These are phyloP conservation scores for Naganishia onofrii DNA, from an alignment of 768 basidiomycete species.

Conservation along the genomic window DNA sequence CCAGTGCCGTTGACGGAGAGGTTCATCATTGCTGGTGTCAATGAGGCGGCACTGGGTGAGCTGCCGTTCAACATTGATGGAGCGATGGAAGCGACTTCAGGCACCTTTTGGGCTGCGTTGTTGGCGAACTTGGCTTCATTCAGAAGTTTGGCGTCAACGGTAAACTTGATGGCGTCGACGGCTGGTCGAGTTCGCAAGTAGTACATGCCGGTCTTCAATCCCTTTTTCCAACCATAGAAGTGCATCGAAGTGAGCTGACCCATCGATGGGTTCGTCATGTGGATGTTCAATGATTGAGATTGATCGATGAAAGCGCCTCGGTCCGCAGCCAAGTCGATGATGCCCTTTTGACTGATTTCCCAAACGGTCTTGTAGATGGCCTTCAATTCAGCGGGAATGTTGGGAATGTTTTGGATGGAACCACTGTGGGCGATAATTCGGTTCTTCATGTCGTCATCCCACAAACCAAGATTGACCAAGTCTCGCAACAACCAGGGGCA, in stretches of 20 bases:
- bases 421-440: conserved; percentile 95
- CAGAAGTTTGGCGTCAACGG: conserved; percentile 77
- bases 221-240: conserved; percentile 97
- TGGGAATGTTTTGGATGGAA: conserved; percentile 72
- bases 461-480: conserved; percentile 87
- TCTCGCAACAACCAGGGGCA: conserved; percentile 99
- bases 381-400: conserved; percentile 84
- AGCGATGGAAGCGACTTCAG: neutral
- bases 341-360: conserved; percentile 98
- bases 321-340: conserved; percentile 97
- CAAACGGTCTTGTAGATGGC: conserved; percentile 99
- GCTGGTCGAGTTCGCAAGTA: conserved; percentile 93
- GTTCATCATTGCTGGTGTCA: conserved; percentile 26
- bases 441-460: conserved; percentile 99
- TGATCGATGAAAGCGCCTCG: conserved; percentile 98
- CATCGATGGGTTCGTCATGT: conserved; percentile 79
- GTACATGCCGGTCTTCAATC: conserved; percentile 95
- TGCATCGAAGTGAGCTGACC: conserved; percentile 67
- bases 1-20: conserved; percentile 15
- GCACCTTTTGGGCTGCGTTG: conserved; percentile 29
- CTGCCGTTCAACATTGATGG: neutral
- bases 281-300: conserved; percentile 89
- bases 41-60: conserved; percentile 11
- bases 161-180: conserved; percentile 95
- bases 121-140: conserved; percentile 55